These are phyloP conservation scores for Lodderomyces jiufengensis DNA, from an alignment of 1,139 yeast genomes.

Conservation along the genomic window DNA sequence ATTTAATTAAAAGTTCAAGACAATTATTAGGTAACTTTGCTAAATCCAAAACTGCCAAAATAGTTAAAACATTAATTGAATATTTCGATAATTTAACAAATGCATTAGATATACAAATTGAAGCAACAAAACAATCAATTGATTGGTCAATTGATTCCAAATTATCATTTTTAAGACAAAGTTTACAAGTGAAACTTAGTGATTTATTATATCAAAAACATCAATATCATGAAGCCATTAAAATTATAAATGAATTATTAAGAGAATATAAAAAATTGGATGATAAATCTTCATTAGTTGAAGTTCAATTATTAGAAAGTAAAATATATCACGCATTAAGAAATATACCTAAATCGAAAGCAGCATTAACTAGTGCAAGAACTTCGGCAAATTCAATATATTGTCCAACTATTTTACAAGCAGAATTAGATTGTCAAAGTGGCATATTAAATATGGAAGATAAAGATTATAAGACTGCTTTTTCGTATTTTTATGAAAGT, in stretches of 20 bases:
- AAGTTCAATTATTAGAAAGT: constrained; percentile 89
- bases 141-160: constrained; percentile 85
- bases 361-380: constrained; percentile 91
- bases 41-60: constrained; percentile 91
- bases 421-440: constrained; percentile 91
- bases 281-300: constrained; percentile 92
- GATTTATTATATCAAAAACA: constrained; percentile 66
- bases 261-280: constrained; percentile 89
- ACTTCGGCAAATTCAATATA: constrained; percentile 95
- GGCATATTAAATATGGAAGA: constrained; percentile 97
- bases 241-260: constrained; percentile 67
- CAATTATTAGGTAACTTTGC: constrained; percentile 72
- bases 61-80: constrained; percentile 74
- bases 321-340: constrained; percentile 88
- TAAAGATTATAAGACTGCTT: constrained; percentile 94
- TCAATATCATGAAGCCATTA: constrained; percentile 66
- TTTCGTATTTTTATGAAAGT: constrained; percentile 90
- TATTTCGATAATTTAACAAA: constrained; percentile 66
- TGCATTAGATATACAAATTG: constrained; percentile 68
- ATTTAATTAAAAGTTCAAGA: constrained; percentile 68
- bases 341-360: constrained; percentile 89
- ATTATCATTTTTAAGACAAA: constrained; percentile 84
- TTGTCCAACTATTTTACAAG: constrained; percentile 92
- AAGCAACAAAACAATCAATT: constrained; percentile 73
- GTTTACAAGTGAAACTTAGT: constrained; percentile 80